phyloP scores from a whole-genome alignment of 345 rosid species.

The Brassica incana region DNA sequence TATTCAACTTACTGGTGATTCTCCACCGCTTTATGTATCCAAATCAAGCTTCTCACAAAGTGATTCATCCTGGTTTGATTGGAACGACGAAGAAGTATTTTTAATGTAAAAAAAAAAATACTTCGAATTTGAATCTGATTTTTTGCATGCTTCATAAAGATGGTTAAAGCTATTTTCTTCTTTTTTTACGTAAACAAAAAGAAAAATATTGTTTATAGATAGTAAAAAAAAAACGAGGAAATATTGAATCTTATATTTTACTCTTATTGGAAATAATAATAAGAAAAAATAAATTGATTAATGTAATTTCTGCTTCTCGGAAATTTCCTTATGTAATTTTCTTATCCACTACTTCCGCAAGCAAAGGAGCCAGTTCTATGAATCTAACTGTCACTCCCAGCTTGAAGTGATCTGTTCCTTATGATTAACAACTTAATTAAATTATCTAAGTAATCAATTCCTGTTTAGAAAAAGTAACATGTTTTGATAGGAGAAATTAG shows the following conservation, averaged over 20 bases:
- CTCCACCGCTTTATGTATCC: too few species aligned
- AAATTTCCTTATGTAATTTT: slow-evolving; percentile 3
- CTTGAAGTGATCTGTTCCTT: slow-evolving; percentile 31
- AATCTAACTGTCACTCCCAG: slow-evolving; percentile 32
- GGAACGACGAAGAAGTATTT: too few species aligned
- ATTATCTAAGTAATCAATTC: neutral
- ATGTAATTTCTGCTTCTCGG: slow-evolving; percentile 15
- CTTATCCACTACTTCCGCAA: slow-evolving; percentile 32
- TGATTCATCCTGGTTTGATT: too few species aligned
- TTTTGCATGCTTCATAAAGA: too few species aligned
- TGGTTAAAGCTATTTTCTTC: too few species aligned
- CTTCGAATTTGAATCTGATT: too few species aligned
- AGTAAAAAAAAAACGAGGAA: neutral
- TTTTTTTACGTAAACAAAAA: slow-evolving; percentile 10
- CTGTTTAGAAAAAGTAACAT: slow-evolving; percentile 3
- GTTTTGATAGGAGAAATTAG: neutral
- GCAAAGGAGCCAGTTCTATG: slow-evolving; percentile 29
- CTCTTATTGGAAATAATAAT: neutral
- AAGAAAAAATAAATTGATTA: neutral
- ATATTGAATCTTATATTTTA: neutral
- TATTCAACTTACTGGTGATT: too few species aligned
- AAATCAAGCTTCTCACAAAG: too few species aligned
- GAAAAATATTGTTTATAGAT: slow-evolving; percentile 15
- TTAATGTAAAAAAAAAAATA: too few species aligned
- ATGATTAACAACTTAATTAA: neutral